Conservation (phyloP, 1,284 basidiomycete species). For the Phlebopus sp. region DNA sequence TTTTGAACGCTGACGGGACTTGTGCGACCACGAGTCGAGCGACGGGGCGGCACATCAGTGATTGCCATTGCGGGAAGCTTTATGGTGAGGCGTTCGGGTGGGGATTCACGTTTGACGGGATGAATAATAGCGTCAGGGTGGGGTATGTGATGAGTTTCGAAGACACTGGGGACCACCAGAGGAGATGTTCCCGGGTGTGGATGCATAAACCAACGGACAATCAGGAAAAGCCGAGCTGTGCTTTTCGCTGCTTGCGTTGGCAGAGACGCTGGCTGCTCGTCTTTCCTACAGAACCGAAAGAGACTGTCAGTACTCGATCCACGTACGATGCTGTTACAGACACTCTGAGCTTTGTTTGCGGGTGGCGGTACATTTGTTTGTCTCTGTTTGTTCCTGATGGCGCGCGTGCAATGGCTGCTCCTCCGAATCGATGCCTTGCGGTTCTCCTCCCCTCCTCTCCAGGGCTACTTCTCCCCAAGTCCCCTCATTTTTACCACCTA, state of each 20-base stretch:
- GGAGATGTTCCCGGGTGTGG: slow-evolving; percentile 4
- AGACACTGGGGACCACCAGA: background rate
- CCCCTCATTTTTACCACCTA: background rate
- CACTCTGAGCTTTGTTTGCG: slow-evolving; percentile 33
- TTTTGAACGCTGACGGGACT: slow-evolving; percentile 27
- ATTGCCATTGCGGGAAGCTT: slow-evolving; percentile 34
- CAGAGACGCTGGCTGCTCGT: background rate
- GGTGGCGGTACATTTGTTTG: slow-evolving; percentile 30
- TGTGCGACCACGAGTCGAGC: slow-evolving; percentile 36
- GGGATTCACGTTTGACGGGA: slow-evolving; percentile 14
- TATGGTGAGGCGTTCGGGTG: slow-evolving; percentile 23
- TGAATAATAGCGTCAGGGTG: background rate
- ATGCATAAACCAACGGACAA: slow-evolving; percentile 8
- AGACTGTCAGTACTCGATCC: background rate
- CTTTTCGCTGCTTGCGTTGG: background rate
- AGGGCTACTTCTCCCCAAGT: slow-evolving; percentile 9
- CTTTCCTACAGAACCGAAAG: background rate
- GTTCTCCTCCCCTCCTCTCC: slow-evolving; percentile 19
- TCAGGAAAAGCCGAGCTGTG: background rate
- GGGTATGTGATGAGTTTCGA: background rate
- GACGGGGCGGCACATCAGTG: slow-evolving; percentile 30
- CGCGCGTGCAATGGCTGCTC: slow-evolving; percentile 14
- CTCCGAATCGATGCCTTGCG: slow-evolving; percentile 23
- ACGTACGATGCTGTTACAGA: slow-evolving; percentile 7
- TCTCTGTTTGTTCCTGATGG: slow-evolving; percentile 23